Evolutionary conservation across 2,329 filamentous ascomycete species (phyloP), one percentile per base, ranked within the genome.

Genomic region (Pestalotiopsis fici): DNA sequence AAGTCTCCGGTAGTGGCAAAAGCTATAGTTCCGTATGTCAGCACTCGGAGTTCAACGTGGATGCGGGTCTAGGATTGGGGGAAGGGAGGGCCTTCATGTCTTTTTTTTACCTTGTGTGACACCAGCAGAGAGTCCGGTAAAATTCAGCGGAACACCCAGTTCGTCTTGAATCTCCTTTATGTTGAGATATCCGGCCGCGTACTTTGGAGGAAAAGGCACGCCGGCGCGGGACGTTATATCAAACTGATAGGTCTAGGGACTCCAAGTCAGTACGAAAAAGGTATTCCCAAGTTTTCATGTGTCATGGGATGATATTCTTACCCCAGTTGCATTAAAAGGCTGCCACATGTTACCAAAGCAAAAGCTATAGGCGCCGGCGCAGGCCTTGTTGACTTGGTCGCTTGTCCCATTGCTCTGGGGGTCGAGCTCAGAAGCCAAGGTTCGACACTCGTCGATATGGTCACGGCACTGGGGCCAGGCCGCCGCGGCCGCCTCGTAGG

Each of bases 111-210:
- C 50, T 5, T n/a, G 25, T 18, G 12, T n/a, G 13, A 66, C 56
- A 2, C 11, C 56, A 9, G 11, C 31, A 9, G 64, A 60, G 18
- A 28, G 23, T 13, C 64, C 79, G 75, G 3, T 86, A 77, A 83
- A 90, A 76, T 90, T 90, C 35, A 90, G 75, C 0, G 86, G 86
- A 0, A 88, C 85, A 7, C 89, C 89, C 1, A 91, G 82, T 0
- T 83, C 85, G 3, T 77, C 74, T 73, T 89, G 88, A 0, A 90
- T 83, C 72, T 83, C 82, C 2, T 80, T 76, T 50, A 84, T 81
- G 74, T 87, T 89, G 59, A 91, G 78, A 73, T 80, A 90, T 1
- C 85, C 87, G 1, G 80, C 74, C 64, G 83, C 83, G 73, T 84
- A 88, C 23, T 80, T 78, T 2, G 82, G 80, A 0, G 86, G 86